These are phyloP conservation scores for Candida ficus DNA, from an alignment of 805 yeast species.

Conservation along the genomic window DNA sequence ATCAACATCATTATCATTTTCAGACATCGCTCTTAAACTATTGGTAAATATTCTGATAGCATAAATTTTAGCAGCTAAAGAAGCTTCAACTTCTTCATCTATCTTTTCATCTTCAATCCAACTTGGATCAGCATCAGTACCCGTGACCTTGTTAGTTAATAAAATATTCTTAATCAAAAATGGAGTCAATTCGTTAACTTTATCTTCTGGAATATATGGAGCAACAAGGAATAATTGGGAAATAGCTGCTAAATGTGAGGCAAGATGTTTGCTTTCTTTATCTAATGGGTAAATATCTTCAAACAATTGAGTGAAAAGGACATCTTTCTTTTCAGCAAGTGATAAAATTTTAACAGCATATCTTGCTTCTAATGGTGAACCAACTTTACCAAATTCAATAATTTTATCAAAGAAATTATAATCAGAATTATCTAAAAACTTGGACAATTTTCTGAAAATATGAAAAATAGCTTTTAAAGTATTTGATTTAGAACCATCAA, in stretches of 20 bases:
- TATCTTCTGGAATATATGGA: conserved; percentile 44
- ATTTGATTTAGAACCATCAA: conserved; percentile 15
- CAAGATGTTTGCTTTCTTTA: conserved; percentile 32
- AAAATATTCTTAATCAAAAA: conserved; percentile 58
- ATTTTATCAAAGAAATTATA: conserved; percentile 39
- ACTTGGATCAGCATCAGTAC: conserved; percentile 27
- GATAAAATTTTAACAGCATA: conserved; percentile 58
- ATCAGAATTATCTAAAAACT: conserved; percentile 39
- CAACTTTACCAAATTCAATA: conserved; percentile 40
- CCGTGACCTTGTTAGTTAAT: conserved; percentile 41
- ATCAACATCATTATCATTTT: conserved; percentile 28
- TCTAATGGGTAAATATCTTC: conserved; percentile 47
- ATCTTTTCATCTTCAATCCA: conserved; percentile 47
- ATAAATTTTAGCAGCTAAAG: conserved; percentile 43
- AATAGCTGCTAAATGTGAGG: conserved; percentile 54
- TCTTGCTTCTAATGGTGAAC: conserved; percentile 57
- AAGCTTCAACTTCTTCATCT: conserved; percentile 24
- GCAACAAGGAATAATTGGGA: conserved; percentile 51
- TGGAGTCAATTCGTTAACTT: conserved; percentile 54
- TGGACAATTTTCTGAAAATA: conserved; percentile 47
- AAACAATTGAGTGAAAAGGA: conserved; percentile 34
- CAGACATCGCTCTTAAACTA: conserved; percentile 40
- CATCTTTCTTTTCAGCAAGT: conserved; percentile 38
- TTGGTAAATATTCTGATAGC: conserved; percentile 56
- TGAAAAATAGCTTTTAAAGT: conserved; percentile 58